Conservation (phyloP, 169 alveolate genomes). For the Eimeria acervulina region DNA sequence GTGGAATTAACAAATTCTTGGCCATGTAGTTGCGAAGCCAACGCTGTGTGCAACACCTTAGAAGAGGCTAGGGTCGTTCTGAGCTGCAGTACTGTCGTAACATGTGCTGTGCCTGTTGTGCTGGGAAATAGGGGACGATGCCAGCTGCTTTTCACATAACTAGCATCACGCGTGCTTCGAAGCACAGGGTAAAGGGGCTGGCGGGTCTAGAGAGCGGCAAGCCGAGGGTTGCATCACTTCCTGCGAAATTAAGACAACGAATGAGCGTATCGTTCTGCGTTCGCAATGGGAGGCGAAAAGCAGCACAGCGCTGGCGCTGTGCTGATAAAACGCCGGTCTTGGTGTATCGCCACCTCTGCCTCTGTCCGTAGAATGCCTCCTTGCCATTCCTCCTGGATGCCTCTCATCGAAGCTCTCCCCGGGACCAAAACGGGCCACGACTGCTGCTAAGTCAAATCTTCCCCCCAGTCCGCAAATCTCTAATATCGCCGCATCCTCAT, state of each 20-base stretch:
- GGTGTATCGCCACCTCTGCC: not conserved
- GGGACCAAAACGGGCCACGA: not conserved
- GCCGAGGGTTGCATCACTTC: not conserved
- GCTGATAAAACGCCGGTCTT: not conserved
- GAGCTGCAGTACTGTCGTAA: not conserved
- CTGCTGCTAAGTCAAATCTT: not conserved
- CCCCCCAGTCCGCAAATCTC: not conserved
- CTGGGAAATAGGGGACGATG: too few relatives aligned
- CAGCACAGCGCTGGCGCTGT: not conserved
- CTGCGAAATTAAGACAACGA: not conserved
- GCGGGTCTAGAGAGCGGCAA: not conserved
- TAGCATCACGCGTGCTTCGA: too few relatives aligned
- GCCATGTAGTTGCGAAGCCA: not conserved
- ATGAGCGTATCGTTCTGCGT: not conserved
- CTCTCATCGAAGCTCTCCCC: not conserved
- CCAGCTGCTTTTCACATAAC: too few relatives aligned
- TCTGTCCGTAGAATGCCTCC: not conserved
- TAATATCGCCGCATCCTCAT: not conserved
- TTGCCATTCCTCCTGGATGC: not conserved
- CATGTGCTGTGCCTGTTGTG: not conserved
- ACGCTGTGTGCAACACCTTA: not conserved
- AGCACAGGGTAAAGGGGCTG: not conserved
- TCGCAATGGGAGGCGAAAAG: not conserved
- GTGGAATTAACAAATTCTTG: not conserved
- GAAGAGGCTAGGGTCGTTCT: not conserved